These are phyloP conservation scores for Lentinula edodes DNA, from an alignment of 768 basidiomycete species.

Conservation along the genomic window DNA sequence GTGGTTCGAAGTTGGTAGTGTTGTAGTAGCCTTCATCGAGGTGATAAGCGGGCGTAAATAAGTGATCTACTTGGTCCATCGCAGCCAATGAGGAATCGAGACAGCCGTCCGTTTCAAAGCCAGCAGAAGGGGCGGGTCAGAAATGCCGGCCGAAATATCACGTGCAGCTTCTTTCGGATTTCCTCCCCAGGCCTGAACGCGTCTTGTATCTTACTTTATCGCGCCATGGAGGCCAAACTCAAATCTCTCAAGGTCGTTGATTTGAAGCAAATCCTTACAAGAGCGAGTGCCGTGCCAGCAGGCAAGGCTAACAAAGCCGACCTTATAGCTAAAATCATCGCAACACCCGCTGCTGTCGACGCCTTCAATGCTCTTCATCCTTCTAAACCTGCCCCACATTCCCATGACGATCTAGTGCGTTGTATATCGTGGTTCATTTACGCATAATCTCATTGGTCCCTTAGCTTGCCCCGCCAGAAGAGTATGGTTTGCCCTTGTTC, in stretches of 20 bases:
- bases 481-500: constrained; percentile 14
- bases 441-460: not conserved
- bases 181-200: not conserved
- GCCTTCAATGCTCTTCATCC: constrained; percentile 39
- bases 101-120: constrained; percentile 12
- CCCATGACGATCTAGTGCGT: constrained; percentile 23
- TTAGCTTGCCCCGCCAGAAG: constrained; percentile 28
- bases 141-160: not conserved
- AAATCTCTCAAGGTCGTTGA: constrained; percentile 70
- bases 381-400: constrained; percentile 18
- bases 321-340: constrained; percentile 58
- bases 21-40: constrained; percentile 20
- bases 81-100: constrained; percentile 10
- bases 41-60: constrained; percentile 56
- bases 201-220: not conserved
- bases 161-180: constrained; percentile 11
- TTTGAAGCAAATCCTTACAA: constrained; percentile 55
- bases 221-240: constrained; percentile 12
- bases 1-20: constrained; percentile 16
- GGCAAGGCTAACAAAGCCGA: constrained; percentile 62
- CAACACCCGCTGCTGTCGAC: constrained; percentile 43
- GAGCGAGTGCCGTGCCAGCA: constrained; percentile 41
- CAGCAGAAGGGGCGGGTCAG: constrained; percentile 10
- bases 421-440: not conserved
- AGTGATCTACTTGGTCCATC: constrained; percentile 50